Evolutionary conservation across 805 yeast species (phyloP), one percentile per base, ranked within the genome.

Genomic region (Lachancea meyersii): DNA sequence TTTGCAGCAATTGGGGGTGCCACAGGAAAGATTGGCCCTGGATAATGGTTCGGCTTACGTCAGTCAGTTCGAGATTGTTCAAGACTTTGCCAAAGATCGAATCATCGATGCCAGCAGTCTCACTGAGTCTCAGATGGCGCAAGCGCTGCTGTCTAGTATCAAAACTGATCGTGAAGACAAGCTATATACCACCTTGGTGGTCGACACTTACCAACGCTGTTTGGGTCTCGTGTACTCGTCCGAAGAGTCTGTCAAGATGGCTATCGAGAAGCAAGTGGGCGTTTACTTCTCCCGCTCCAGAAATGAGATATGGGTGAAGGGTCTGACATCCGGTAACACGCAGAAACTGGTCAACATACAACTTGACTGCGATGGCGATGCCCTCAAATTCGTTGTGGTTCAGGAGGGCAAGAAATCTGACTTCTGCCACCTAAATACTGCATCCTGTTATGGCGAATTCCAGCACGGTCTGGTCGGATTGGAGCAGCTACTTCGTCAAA

Each of bases 241-340:
- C 0, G 65, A 65, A 32, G 88, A 83, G 53, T 86, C 96, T 26
- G 79, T 93, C 55, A 66, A 75, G 34, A 89, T 84, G 54, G 93
- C 97, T 10, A 76, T 93, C 52, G 77, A 77, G 47, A 82, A 86
- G 18, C 75, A 77, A 38, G 79, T 86, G 8, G 98, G 98, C 45
- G 96, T 93, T 2, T 93, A 93, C 65, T 96, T 84, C 64, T 86
- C 96, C 7, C 81, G 98, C 55, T 70, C 74, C 43, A 80, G 83
- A 56, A 80, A 86, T 48, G 97, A 95, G 34, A 73, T 93, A 46
- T 93, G 98, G 98, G 84, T 81, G 63, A 93, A 93, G 64, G 98
- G 98, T 23, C 82, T 83, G 43, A 86, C 96, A 1, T 84, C 95
- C n/a, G 98, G 98, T 17, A 95, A 95, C 40, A 86, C 94, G 1